Evolutionary conservation across 768 basidiomycete species (phyloP).

Genomic region (Amanita rubescens): DNA sequence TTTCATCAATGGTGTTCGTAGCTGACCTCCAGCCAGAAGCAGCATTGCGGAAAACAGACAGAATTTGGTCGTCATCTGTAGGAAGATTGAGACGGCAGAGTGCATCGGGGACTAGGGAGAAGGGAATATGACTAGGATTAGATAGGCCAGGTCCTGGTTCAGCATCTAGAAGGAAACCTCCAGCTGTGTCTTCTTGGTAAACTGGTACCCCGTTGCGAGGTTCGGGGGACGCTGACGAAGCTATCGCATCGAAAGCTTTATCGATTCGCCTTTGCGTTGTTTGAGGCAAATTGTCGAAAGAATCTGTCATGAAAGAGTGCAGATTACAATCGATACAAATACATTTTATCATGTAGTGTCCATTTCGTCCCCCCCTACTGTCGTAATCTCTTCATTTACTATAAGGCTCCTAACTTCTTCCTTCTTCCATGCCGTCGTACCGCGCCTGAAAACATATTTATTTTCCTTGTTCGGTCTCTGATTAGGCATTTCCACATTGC

Average conservation of each 20-base stretch:
- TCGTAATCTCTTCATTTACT: slow-evolving; percentile 60
- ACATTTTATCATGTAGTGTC: slow-evolving; percentile 52
- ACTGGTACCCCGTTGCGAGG: background rate
- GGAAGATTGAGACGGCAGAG: slow-evolving; percentile 58
- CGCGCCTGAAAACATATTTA: slow-evolving; percentile 65
- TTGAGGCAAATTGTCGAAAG: slow-evolving; percentile 34
- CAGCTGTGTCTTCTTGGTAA: slow-evolving; percentile 9
- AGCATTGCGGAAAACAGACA: slow-evolving; percentile 68
- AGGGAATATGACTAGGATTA: slow-evolving; percentile 34
- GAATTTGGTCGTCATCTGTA: slow-evolving; percentile 66
- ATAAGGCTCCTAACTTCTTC: slow-evolving; percentile 70
- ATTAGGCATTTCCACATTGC: slow-evolving; percentile 92
- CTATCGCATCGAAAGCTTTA: slow-evolving; percentile 36
- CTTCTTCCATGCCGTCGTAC: slow-evolving; percentile 85
- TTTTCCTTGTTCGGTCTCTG: slow-evolving; percentile 74
- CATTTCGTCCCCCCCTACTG: slow-evolving; percentile 62
- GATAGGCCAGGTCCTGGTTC: background rate
- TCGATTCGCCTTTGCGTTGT: slow-evolving; percentile 42
- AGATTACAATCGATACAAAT: background rate
- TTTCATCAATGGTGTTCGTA: slow-evolving; percentile 12
- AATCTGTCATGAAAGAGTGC: slow-evolving; percentile 8
- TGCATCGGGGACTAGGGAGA: slow-evolving; percentile 53
- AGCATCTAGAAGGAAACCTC: slow-evolving; percentile 24
- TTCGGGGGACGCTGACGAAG: slow-evolving; percentile 3
- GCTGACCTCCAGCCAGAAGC: slow-evolving; percentile 58